Conservation (phyloP, 257 asterid genomes). For the Scutellaria minor region DNA sequence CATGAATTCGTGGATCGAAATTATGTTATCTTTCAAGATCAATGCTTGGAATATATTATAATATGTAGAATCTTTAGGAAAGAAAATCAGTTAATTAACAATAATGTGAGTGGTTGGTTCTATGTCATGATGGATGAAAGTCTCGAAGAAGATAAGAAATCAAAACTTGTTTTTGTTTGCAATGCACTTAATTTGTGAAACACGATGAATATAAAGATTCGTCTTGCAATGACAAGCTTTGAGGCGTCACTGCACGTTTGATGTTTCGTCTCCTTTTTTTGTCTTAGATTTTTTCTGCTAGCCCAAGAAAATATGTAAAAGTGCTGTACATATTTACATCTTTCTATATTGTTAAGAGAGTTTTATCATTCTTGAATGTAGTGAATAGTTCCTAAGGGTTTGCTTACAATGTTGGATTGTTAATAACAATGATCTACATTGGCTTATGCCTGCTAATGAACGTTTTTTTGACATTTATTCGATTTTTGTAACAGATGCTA, state of each 20-base stretch:
- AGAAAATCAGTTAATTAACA: not conserved
- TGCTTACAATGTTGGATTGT: slow-evolving; percentile 11
- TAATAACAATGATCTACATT: slow-evolving; percentile 7
- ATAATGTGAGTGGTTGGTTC: not conserved
- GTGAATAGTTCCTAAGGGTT: not conserved
- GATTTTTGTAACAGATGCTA: slow-evolving; percentile 15
- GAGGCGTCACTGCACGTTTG: not conserved
- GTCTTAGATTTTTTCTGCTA: not conserved
- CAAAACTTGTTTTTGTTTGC: not conserved
- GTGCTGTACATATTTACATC: not conserved
- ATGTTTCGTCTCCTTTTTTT: not conserved
- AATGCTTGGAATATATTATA: not conserved
- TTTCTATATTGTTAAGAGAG: not conserved
- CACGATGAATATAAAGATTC: not conserved
- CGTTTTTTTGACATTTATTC: not conserved
- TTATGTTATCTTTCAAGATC: slow-evolving; percentile 1
- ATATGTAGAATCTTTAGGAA: not conserved
- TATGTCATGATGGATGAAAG: not conserved
- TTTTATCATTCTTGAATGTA: slow-evolving; percentile 1
- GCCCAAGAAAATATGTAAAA: not conserved
- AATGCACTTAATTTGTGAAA: not conserved
- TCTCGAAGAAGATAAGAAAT: not conserved
- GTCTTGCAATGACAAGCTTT: slow-evolving; percentile 16
- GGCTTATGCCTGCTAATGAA: slow-evolving; percentile 8
- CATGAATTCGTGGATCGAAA: not conserved